These are phyloP conservation scores for Lachnellula cervina DNA, from an alignment of 2,329 filamentous ascomycete genomes.

Conservation along the genomic window DNA sequence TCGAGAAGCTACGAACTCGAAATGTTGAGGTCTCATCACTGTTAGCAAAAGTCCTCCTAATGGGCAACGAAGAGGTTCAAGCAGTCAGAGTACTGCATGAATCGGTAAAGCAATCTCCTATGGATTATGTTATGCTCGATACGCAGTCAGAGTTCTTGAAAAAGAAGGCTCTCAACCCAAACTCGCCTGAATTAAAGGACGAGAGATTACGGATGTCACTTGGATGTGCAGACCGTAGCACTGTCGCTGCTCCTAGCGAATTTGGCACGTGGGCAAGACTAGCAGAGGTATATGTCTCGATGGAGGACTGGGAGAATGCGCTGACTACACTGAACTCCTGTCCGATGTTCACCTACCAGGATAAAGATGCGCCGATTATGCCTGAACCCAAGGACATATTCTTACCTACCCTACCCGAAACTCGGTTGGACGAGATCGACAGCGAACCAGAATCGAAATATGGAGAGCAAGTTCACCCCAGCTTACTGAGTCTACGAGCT, in stretches of 20 bases:
- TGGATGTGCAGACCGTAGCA: conserved; percentile 89
- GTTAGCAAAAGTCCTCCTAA: conserved; percentile 83
- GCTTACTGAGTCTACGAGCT: conserved; percentile 77
- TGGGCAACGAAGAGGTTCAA: conserved; percentile 96
- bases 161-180: conserved; percentile 64
- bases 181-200: conserved; percentile 50
- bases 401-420: conserved; percentile 82
- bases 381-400: conserved; percentile 85
- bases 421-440: conserved; percentile 91
- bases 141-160: conserved; percentile 90
- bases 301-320: conserved; percentile 96
- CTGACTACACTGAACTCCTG: conserved; percentile 95
- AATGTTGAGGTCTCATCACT: conserved; percentile 94
- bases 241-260: conserved; percentile 91
- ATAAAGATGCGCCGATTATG: conserved; percentile 93
- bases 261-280: conserved; percentile 95
- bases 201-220: conserved; percentile 78
- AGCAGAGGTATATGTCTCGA: conserved; percentile 86
- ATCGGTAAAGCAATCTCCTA: conserved; percentile 82
- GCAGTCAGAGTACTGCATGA: conserved; percentile 85
- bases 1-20: conserved; percentile 86
- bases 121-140: conserved; percentile 97
- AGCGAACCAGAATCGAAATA: conserved; percentile 80
- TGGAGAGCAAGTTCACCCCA: conserved; percentile 81
- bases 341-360: conserved; percentile 99